Evolutionary conservation across 768 basidiomycete species (phyloP), one percentile per base, ranked within the genome.

Genomic region (Collybia mongolica): DNA sequence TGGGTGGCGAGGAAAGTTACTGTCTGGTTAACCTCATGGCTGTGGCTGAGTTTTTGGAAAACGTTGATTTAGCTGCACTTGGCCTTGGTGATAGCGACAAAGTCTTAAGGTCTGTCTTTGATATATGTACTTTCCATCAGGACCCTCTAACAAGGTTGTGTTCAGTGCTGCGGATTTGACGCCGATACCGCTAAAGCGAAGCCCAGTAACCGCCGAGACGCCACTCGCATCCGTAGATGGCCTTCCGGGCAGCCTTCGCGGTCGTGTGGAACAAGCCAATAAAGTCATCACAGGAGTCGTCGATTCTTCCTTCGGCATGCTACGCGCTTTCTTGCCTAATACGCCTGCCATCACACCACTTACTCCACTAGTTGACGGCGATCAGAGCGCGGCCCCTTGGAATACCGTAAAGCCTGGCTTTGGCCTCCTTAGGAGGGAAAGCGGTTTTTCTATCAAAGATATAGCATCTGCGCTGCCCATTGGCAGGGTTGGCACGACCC

Each of bases 11-110:
- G 61, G 90, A 92, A 60, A 86, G 84, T 42, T 99, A 94, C 60
- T 98, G 94, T 51, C 77, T 96, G 36, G 90, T 98, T 65, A 98
- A 97, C 67, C 74, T 97, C 35, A 84, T 95, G 76, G 96, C 96
- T 9, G 94, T 96, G 5, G 91, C 90, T 1, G 95, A 98, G 63
- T 99, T 98, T 65, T 74, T 98, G 45, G 93, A 96, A 70, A 91
- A 94, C 62, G 93, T 98, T 29, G 93, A 98, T 69, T 73, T 97
- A 49, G 86, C 79, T 57, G 75, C 71, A 18, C 58, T 81, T n/a
- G 79, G 78, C 4, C 67, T 92, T 5, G 81, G 78, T 5, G 83
- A 85, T 45, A 78, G 77, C 28, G 81, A 82, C 44, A 70, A 71
- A 49, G 73, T 72, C 11, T 57, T 84, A 58, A 86, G 83, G 86